phyloP scores from a whole-genome alignment of 768 basidiomycete species.

The Trichaptum fuscoviolaceum region DNA sequence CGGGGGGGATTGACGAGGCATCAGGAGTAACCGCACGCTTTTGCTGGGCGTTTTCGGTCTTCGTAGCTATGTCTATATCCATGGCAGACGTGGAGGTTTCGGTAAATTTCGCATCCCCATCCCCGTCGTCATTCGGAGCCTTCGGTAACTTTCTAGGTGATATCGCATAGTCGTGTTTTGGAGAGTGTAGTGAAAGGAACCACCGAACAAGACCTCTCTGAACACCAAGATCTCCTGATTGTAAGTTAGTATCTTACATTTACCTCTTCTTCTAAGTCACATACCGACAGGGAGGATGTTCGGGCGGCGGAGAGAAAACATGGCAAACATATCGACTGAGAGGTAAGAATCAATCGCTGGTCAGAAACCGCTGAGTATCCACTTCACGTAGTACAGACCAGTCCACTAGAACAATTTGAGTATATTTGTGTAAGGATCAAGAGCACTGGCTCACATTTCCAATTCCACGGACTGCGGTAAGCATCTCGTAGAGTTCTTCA shows the following conservation, averaged over 20 bases:
- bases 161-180: constrained; percentile 40
- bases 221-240: constrained; percentile 74
- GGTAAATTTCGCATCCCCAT: constrained; percentile 14
- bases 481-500: constrained; percentile 68
- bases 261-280: constrained; percentile 23
- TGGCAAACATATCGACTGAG: constrained; percentile 88
- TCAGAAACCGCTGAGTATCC: neutral
- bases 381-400: constrained; percentile 29
- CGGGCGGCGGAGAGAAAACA: constrained; percentile 80
- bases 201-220: constrained; percentile 69
- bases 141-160: constrained; percentile 45
- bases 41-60: constrained; percentile 4
- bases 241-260: neutral
- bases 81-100: constrained; percentile 17
- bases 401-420: constrained; percentile 46
- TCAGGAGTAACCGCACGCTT: constrained; percentile 19
- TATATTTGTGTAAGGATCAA: neutral
- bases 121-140: constrained; percentile 11
- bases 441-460: constrained; percentile 48
- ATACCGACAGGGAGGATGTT: constrained; percentile 67
- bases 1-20: constrained; percentile 27
- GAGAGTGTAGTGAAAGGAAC: constrained; percentile 59
- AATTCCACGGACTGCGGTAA: constrained; percentile 76
- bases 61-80: constrained; percentile 17
- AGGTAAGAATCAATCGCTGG: constrained; percentile 12